Evolutionary conservation across 257 asterid genomes (phyloP).

Genomic region (Nicotiana knightiana): DNA sequence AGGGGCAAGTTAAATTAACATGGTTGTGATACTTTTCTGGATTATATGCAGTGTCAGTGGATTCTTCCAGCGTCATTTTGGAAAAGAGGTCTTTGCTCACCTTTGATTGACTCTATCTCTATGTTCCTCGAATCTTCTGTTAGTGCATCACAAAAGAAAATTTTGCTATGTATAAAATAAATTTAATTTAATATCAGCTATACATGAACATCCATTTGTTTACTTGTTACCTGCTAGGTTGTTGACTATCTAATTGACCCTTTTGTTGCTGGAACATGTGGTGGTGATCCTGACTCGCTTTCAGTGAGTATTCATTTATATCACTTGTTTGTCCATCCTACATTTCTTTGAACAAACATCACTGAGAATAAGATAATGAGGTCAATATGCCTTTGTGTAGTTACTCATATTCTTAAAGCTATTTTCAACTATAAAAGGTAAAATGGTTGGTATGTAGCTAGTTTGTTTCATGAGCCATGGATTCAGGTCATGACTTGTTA

Average conservation of each 20-base stretch:
- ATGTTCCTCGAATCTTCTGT: neutral
- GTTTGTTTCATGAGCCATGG: neutral
- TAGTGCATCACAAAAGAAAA: neutral
- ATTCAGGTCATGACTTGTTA: neutral
- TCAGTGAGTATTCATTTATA: constrained; percentile 53
- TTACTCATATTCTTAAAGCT: neutral
- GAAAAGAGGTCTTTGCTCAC: constrained; percentile 62
- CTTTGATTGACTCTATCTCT: neutral
- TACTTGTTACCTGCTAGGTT: constrained; percentile 36
- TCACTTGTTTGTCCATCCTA: constrained; percentile 5
- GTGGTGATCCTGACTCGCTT: constrained; percentile 86
- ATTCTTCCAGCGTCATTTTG: constrained; percentile 94
- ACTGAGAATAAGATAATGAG: neutral
- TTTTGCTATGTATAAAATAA: neutral
- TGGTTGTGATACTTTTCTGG: neutral
- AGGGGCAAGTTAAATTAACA: neutral
- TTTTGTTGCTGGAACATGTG: constrained; percentile 90
- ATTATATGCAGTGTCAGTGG: constrained; percentile 69
- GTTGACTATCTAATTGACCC: constrained; percentile 94
- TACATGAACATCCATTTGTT: constrained; percentile 3
- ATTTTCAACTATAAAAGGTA: neutral
- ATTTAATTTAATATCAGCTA: neutral
- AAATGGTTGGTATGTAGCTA: neutral
- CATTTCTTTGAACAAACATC: neutral
- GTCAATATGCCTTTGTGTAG: neutral